phyloP scores from a whole-genome alignment of 2,329 filamentous ascomycete species.

The Colletotrichum paranaense region DNA sequence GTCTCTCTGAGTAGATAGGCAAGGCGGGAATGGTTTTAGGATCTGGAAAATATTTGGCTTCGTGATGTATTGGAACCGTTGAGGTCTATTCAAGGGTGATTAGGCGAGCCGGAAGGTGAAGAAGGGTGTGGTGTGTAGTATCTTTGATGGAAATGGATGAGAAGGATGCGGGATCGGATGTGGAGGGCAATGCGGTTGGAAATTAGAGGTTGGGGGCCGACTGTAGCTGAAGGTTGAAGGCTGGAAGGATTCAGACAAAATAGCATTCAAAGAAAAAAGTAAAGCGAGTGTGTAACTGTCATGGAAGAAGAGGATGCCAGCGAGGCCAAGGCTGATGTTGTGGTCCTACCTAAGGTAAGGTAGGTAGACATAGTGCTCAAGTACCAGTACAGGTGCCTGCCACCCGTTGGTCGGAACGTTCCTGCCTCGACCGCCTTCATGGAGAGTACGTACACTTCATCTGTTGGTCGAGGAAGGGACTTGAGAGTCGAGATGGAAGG shows the following conservation, averaged over 20 bases:
- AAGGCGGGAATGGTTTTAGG: not conserved
- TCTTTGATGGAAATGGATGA: not conserved
- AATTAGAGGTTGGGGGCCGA: not conserved
- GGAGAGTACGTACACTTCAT: not conserved
- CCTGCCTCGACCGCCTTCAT: not conserved
- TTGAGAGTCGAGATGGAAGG: not conserved
- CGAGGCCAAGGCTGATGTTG: not conserved
- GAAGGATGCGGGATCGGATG: not conserved
- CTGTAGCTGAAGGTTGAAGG: not conserved
- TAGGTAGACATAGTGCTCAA: not conserved
- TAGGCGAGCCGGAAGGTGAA: not conserved
- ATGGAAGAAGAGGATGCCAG: too few species aligned
- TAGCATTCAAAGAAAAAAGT: not conserved
- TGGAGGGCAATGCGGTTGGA: not conserved
- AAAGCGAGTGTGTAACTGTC: not conserved
- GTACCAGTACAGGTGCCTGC: not conserved
- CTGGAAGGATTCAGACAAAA: not conserved
- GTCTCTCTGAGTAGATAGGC: not conserved
- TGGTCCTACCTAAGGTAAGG: not conserved
- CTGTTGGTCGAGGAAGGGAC: not conserved
- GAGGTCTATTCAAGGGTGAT: not conserved
- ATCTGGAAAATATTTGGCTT: not conserved
- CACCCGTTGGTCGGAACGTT: not conserved
- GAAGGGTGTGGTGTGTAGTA: not conserved
- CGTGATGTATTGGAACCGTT: not conserved